Percentiles rank a stretch among this genome's conserved stretches.
Evolutionary conservation across 257 asterid species (phyloP).

Genomic region (Solanum lignicaule): DNA sequence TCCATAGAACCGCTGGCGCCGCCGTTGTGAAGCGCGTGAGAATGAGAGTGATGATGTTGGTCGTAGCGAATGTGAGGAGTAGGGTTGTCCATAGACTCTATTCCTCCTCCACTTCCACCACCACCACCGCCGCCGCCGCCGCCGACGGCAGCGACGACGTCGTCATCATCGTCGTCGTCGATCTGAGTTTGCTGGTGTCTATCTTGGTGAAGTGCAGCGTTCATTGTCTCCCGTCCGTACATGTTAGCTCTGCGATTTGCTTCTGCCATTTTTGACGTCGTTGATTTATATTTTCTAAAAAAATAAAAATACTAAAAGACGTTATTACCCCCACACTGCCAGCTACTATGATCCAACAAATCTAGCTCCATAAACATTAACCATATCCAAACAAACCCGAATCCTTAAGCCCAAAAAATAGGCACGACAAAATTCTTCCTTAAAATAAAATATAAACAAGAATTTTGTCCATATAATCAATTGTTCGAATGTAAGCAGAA

Average conservation of each 20-base stretch:
- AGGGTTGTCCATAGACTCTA: constrained; percentile 32
- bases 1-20: constrained; percentile 1
- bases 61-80: constrained; percentile 46
- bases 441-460: not conserved
- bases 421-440: not conserved
- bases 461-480: not conserved
- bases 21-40: constrained; percentile 45
- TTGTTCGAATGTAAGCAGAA: not conserved
- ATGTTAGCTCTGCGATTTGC: constrained; percentile 2
- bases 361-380: not conserved
- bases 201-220: constrained; percentile 10
- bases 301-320: constrained; percentile 9
- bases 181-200: constrained; percentile 16
- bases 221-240: constrained; percentile 7
- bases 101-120: constrained; percentile 11
- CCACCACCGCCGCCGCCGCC: not conserved
- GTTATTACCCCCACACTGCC: constrained; percentile 2
- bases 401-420: not conserved
- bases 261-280: not conserved
- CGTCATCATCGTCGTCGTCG: constrained; percentile 38
- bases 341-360: not conserved
- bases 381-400: not conserved
- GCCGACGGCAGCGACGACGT: constrained; percentile 20
- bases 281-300: not conserved
- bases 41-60: constrained; percentile 46